These are phyloP conservation scores for Brasenia schreberi DNA, from an alignment of 164 flowering plant species.

Conservation along the genomic window DNA sequence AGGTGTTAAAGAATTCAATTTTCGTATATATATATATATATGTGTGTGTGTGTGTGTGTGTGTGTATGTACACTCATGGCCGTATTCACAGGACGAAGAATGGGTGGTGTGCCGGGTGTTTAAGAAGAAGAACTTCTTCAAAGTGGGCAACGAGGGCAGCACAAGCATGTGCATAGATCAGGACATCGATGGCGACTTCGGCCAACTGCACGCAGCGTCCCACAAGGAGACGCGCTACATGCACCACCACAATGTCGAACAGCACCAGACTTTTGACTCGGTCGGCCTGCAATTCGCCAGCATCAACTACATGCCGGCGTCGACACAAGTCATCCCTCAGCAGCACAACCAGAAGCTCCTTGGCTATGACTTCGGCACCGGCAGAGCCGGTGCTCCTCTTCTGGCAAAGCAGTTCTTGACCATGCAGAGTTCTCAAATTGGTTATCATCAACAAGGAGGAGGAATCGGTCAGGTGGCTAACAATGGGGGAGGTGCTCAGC, in stretches of 20 bases:
- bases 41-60: background rate
- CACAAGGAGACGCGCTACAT: constrained; percentile 10
- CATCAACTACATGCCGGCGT: constrained; percentile 18
- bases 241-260: constrained; percentile 2
- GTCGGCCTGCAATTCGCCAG: constrained; percentile 29
- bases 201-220: constrained; percentile 9
- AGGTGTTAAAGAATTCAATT: too few relatives aligned
- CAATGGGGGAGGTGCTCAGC: constrained; percentile 17
- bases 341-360: constrained; percentile 12
- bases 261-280: constrained; percentile 18
- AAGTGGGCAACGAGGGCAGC: constrained; percentile 35
- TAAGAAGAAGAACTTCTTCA: constrained; percentile 86
- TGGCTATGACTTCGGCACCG: constrained; percentile 18
- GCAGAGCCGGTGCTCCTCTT: constrained; percentile 15
- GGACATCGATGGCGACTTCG: constrained; percentile 9
- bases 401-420: constrained; percentile 38
- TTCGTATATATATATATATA: too few relatives aligned
- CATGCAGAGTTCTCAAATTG: background rate
- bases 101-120: constrained; percentile 95
- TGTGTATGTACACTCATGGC: background rate
- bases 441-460: background rate
- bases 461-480: background rate
- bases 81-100: constrained; percentile 61
- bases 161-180: constrained; percentile 11
- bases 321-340: constrained; percentile 20